Base-by-base conservation (phyloP, 1,284 basidiomycete species). In the Ganoderma sinense region DNA sequence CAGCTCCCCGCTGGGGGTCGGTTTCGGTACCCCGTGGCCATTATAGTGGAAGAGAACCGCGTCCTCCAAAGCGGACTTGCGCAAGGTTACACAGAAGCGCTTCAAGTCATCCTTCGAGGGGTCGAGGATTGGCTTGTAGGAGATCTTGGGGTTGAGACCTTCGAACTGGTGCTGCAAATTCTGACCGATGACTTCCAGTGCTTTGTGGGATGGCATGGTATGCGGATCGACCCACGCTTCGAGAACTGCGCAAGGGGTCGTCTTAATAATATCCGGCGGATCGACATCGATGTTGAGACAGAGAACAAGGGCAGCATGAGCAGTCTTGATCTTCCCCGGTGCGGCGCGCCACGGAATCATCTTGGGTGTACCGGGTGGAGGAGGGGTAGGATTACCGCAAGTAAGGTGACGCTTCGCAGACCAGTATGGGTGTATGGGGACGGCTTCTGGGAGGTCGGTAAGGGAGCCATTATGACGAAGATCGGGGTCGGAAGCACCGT, bases 161-260 rank as follows among this genome's bases (percentile, higher is more conserved):
- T 99, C 97, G 79, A 98, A 99, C 80, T 99, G 98, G 75, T 96
- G 94, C 77, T 97, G 94, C 8, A 99, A 84, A 81, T 99, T 97
- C 64, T 92, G 91, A 11, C 96, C 95, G 73, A 97, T 96, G 56
- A 94, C 91, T 77, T 97, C 95, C 23, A 96, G 85, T 55, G 96
- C 97, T 80, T 97, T 97, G 71, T 93, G 90, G 1, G 92, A 93
- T 29, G 93, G 94, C 85, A 97, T 89, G 36, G 91, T 93, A 73
- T 94, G 93, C 2, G 97, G 97, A 82, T 99, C 97, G 56, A 99
- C 94, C 97, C 97, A 99, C 75, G 96, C 97, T 82, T 99, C 97
- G 64, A 98, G 86, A 64, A 94, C 93, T 0, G 97, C 97, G 78
- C 96, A 98, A 0, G 97, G 98, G 74, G 94, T 95, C 11, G 98